Conservation (phyloP, 768 basidiomycete genomes). For the Agaricus subrufescens region DNA sequence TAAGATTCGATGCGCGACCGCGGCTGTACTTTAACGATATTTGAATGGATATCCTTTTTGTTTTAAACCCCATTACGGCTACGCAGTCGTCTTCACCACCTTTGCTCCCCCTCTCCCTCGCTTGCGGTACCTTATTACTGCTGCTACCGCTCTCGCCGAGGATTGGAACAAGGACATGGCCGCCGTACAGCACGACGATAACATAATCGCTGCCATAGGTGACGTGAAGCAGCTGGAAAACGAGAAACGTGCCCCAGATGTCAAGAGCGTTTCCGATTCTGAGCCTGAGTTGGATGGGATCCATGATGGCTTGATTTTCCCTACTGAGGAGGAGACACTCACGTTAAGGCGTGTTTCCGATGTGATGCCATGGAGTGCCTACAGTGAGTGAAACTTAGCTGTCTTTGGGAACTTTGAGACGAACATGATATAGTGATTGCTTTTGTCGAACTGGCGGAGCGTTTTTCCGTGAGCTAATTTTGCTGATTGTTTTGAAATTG, state of each 20-base stretch:
- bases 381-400: constrained; percentile 29
- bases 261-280: not conserved
- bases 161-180: not conserved
- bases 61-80: not conserved
- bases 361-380: constrained; percentile 52
- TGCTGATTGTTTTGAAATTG: not conserved
- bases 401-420: not conserved
- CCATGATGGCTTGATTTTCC: constrained; percentile 56
- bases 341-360: constrained; percentile 63
- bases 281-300: constrained; percentile 24
- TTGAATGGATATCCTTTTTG: too few relatives aligned
- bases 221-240: constrained; percentile 13
- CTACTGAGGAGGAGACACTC: constrained; percentile 54
- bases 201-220: constrained; percentile 12
- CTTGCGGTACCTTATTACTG: too few relatives aligned
- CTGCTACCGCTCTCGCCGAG: not conserved
- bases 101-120: not conserved
- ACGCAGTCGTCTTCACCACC: not conserved
- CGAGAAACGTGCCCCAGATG: constrained; percentile 14
- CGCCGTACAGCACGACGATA: constrained; percentile 2
- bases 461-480: constrained; percentile 54
- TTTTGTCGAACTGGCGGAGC: constrained; percentile 64
- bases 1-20: too few relatives aligned
- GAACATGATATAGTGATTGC: constrained; percentile 46
- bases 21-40: too few relatives aligned